Evolutionary conservation across 305 asterid species (phyloP).

Genomic region (Plantago rigida): DNA sequence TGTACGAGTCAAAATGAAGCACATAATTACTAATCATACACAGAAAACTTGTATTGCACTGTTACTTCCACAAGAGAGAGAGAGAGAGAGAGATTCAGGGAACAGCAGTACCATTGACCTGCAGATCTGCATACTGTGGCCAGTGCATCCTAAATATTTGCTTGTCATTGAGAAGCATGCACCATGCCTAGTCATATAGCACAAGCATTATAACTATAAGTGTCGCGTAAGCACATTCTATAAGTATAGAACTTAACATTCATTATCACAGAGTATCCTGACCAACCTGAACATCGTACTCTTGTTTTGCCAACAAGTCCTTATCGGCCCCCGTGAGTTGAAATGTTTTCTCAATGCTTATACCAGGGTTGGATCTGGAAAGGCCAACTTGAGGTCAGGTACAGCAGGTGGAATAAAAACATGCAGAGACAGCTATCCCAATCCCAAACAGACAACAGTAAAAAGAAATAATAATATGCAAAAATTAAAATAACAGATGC

Average conservation of each 20-base stretch:
- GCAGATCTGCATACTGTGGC: constrained; percentile 93
- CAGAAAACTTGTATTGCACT: constrained; percentile 3
- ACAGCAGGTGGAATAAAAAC: constrained; percentile 12
- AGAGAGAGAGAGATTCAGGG: constrained; percentile 8
- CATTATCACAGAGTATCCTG: constrained; percentile 17
- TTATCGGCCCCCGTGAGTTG: constrained; percentile 73
- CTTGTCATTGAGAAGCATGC: constrained; percentile 98
- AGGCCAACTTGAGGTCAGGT: constrained; percentile 18
- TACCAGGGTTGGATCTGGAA: constrained; percentile 71
- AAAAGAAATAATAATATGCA: neutral
- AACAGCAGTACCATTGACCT: constrained; percentile 68
- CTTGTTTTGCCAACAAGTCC: constrained; percentile 73
- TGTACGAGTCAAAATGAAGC: neutral
- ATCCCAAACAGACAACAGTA: neutral
- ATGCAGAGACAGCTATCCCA: constrained; percentile 1
- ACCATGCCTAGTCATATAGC: constrained; percentile 73
- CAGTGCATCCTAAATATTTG: constrained; percentile 95
- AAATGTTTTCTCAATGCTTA: constrained; percentile 78
- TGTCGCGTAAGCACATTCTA: constrained; percentile 19
- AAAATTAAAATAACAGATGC: neutral
- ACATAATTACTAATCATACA: neutral
- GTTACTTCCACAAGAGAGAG: neutral
- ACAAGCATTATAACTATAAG: constrained; percentile 3
- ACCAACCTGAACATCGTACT: constrained; percentile 83
- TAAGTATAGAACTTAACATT: constrained; percentile 19